Conservation (phyloP, 1,139 yeast species). For the Diutina scorzettiae region DNA sequence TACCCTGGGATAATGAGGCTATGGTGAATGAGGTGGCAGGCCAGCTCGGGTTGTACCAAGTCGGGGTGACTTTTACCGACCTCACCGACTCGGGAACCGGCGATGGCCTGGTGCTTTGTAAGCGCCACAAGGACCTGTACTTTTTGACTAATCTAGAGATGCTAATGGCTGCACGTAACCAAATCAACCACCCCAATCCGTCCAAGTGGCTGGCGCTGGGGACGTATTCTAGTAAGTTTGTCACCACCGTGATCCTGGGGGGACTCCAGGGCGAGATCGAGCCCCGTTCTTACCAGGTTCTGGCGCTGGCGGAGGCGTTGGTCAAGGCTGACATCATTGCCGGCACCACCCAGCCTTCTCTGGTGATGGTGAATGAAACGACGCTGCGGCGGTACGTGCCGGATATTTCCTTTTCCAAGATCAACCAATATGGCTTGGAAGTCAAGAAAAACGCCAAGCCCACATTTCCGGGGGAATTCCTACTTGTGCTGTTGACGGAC, state of each 20-base stretch:
- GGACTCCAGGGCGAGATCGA: slow-evolving; percentile 82
- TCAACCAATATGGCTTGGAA: slow-evolving; percentile 80
- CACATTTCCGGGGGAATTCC: slow-evolving; percentile 88
- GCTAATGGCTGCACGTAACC: slow-evolving; percentile 75
- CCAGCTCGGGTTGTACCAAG: slow-evolving; percentile 51
- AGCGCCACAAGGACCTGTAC: slow-evolving; percentile 86
- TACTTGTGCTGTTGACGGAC: slow-evolving; percentile 80
- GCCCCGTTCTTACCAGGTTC: slow-evolving; percentile 82
- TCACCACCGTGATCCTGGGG: slow-evolving; percentile 88
- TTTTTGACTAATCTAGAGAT: slow-evolving; percentile 81
- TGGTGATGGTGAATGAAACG: slow-evolving; percentile 69
- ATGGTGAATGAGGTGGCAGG: slow-evolving; percentile 43
- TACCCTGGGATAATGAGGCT: slow-evolving; percentile 48
- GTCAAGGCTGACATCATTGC: slow-evolving; percentile 76
- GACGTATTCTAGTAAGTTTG: slow-evolving; percentile 73
- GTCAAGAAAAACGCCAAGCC: slow-evolving; percentile 90
- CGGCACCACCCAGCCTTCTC: slow-evolving; percentile 86
- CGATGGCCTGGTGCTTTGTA: slow-evolving; percentile 82
- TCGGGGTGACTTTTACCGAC: slow-evolving; percentile 87
- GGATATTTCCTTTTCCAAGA: slow-evolving; percentile 74
- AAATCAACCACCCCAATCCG: slow-evolving; percentile 50
- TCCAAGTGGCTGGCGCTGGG: slow-evolving; percentile 61
- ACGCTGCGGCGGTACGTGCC: slow-evolving; percentile 76
- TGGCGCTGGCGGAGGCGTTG: slow-evolving; percentile 77
- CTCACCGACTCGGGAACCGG: slow-evolving; percentile 77